phyloP scores from a whole-genome alignment of 2,329 filamentous ascomycete genomes.

The Lasiodiplodia citricola region DNA sequence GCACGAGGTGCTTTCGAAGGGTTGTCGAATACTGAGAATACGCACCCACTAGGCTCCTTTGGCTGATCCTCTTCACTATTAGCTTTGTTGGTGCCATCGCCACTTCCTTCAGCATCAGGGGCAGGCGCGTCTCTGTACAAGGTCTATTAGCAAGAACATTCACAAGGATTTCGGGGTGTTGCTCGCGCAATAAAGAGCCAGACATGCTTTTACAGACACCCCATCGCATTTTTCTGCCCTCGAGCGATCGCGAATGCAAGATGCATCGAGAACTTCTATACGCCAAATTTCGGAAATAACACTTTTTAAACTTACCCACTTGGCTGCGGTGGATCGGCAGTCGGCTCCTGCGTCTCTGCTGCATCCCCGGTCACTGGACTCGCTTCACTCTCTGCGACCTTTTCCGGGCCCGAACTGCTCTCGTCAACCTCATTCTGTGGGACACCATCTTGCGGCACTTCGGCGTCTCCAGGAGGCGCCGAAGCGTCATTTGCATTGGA shows the following conservation, averaged over 20 bases:
- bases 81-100: neutral
- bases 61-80: neutral
- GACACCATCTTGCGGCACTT: neutral
- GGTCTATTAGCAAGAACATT: neutral
- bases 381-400: neutral
- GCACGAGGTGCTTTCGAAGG: too few relatives aligned
- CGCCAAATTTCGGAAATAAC: neutral
- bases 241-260: neutral
- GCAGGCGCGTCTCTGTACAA: neutral
- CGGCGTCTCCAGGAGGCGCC: neutral
- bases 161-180: too few relatives aligned
- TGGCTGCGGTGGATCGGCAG: neutral
- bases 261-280: neutral
- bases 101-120: neutral
- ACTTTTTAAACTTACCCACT: neutral
- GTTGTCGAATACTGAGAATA: neutral
- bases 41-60: neutral
- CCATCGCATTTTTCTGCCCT: too few relatives aligned
- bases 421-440: neutral
- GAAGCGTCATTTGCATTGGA: neutral
- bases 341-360: neutral
- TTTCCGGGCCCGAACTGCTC: neutral
- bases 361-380: too few relatives aligned
- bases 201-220: too few relatives aligned
- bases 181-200: too few relatives aligned